Evolutionary conservation across 257 asterid genomes (phyloP), one percentile per base, ranked within the genome.

Genomic region (Solanum chaucha): DNA sequence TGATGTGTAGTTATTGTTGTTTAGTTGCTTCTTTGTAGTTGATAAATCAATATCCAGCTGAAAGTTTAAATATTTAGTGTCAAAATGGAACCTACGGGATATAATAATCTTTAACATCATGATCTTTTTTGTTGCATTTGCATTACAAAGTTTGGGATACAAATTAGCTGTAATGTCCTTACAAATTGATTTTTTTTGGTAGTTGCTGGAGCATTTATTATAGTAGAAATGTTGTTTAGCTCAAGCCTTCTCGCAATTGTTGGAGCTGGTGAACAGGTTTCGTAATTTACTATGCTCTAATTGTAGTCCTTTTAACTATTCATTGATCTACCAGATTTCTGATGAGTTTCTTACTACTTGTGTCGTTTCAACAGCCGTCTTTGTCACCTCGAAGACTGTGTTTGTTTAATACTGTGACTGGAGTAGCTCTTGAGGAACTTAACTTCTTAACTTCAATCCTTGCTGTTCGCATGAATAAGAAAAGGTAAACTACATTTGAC

Each of bases 201-300:
- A 96, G 99, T 90, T 90, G 84, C 92, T 89, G 98, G 99, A 87
- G 99, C 97, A 71, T 96, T 95, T 89, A 89, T 84, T 75, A 90
- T 96, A 73, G 96, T 94, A 86, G 98, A 96, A 92, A 96, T 96
- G 99, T 92, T 94, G 65, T 95, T 93, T 92, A 92, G 91, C 90
- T 88, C 99, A 83, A 94, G 93, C 88, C 96, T 96, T 86, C 97
- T 96, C 24, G 98, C 98, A 81, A 90, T 94, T 84, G 98, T 96
- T 88, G 99, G 99, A 82, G 99, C 98, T 86, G 99, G 98, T 85
- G 98, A 96, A 90, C 99, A 96, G 98, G 98, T 96, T 80, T 36
- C 9, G 68, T 85, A 84, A 48, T 78, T 82, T 83, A 35, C 7
- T 41, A 74, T 8, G 17, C 46, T 51, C 78, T 30, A 41, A 34